Conservation (phyloP, 306 rosid genomes). For the Corylus avellana region DNA sequence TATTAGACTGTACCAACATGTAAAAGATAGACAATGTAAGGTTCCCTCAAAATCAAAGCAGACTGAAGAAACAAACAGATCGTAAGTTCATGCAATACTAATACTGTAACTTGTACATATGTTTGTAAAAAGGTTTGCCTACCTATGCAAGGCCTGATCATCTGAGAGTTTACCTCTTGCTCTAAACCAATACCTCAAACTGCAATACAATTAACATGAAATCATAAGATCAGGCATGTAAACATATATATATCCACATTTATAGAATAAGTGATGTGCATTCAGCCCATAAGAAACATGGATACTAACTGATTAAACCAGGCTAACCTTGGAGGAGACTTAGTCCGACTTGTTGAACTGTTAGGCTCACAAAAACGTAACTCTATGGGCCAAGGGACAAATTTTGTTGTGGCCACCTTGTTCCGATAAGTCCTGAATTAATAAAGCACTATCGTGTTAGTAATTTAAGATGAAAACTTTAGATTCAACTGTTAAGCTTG, state of each 20-base stretch:
- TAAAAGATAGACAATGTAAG: not conserved
- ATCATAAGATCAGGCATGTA: constrained; percentile 14
- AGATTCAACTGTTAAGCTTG: not conserved
- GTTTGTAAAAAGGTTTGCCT: constrained; percentile 20
- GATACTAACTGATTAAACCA: constrained; percentile 17
- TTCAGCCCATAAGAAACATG: constrained; percentile 21
- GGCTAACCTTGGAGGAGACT: constrained; percentile 82
- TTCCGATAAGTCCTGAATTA: constrained; percentile 81
- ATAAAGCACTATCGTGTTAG: constrained; percentile 25
- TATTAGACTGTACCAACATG: not conserved
- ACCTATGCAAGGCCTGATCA: constrained; percentile 98
- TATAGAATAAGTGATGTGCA: constrained; percentile 3
- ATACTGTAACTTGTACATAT: constrained; percentile 19
- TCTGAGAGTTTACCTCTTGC: constrained; percentile 87
- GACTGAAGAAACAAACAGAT: not conserved
- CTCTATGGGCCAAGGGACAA: constrained; percentile 95
- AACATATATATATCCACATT: not conserved
- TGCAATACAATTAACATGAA: constrained; percentile 44
- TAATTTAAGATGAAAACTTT: not conserved
- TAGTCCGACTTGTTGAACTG: constrained; percentile 71
- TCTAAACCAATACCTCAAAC: constrained; percentile 90
- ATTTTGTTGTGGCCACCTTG: constrained; percentile 71
- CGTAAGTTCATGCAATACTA: not conserved
- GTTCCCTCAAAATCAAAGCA: not conserved
- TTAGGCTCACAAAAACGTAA: constrained; percentile 90